Conservation (phyloP, 306 rosid species). For the Cucumis melo region DNA sequence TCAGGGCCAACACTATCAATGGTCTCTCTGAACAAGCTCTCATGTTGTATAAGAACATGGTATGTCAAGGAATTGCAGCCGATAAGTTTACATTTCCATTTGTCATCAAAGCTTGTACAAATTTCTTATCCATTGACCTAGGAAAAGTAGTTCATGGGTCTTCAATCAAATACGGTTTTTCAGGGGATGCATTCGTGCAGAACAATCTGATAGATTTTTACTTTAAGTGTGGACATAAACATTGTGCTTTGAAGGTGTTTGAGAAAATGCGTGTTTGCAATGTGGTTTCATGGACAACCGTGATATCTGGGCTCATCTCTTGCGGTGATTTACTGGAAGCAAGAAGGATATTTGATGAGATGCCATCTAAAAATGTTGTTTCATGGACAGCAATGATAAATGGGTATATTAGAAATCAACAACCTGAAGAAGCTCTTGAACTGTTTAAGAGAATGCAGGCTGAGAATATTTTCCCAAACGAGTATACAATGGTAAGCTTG, state of each 20-base stretch:
- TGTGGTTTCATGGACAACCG: conserved; percentile 55
- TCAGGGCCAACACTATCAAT: conserved; percentile 24
- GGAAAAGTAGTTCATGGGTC: conserved; percentile 32
- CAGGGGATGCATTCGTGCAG: conserved; percentile 39
- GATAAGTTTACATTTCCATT: conserved; percentile 71
- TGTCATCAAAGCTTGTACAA: conserved; percentile 39
- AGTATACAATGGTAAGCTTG: conserved; percentile 48
- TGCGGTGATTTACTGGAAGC: conserved; percentile 31
- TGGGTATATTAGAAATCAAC: conserved; percentile 31
- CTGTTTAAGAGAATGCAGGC: conserved; percentile 47
- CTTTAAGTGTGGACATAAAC: conserved; percentile 27
- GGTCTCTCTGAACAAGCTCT: conserved; percentile 33
- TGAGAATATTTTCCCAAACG: conserved; percentile 42
- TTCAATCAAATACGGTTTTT: conserved; percentile 32
- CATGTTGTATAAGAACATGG: conserved; percentile 32
- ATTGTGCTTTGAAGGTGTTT: conserved; percentile 39
- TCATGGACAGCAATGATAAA: conserved; percentile 64
- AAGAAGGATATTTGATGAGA: conserved; percentile 29
- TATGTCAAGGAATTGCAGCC: conserved; percentile 24
- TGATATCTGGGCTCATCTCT: conserved; percentile 34
- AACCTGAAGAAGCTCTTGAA: conserved; percentile 34
- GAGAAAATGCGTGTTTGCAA: conserved; percentile 41
- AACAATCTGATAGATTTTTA: conserved; percentile 50
- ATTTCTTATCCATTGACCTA: conserved; percentile 16
- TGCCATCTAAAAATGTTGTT: conserved; percentile 50